phyloP scores from a whole-genome alignment of 2,329 filamentous ascomycete genomes.

The Chrysoporthe deuterocubensis region DNA sequence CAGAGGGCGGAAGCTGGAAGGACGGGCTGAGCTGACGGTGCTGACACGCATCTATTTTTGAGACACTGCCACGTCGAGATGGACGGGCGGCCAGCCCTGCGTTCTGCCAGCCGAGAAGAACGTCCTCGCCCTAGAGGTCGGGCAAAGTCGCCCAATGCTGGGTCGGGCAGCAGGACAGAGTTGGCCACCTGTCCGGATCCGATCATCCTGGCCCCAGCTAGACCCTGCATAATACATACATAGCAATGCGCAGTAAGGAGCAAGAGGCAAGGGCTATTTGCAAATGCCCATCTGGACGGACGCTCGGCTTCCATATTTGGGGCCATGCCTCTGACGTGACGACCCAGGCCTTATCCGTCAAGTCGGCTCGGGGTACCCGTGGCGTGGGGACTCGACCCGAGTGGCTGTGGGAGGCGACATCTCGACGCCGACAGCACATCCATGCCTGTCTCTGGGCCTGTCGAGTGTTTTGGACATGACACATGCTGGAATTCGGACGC shows the following conservation, averaged over 20 bases:
- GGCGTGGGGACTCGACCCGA: conserved; percentile 31
- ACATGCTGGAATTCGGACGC: background rate
- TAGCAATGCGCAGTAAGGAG: too few relatives aligned
- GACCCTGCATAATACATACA: too few relatives aligned
- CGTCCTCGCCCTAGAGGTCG: too few relatives aligned
- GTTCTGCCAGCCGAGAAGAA: background rate
- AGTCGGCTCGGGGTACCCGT: conserved; percentile 31
- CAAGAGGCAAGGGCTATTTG: background rate
- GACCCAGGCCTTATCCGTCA: background rate
- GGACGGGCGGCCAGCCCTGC: background rate
- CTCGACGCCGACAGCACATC: conserved; percentile 11
- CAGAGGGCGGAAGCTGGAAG: background rate
- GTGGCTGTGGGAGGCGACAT: conserved; percentile 28
- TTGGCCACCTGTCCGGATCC: too few relatives aligned
- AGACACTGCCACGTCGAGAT: background rate
- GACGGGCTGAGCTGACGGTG: conserved; percentile 10
- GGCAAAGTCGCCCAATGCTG: too few relatives aligned
- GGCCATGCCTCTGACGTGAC: conserved; percentile 1
- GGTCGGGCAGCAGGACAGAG: too few relatives aligned
- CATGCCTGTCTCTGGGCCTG: conserved; percentile 9
- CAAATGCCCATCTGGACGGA: background rate
- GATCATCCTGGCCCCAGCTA: too few relatives aligned
- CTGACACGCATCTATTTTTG: conserved; percentile 18
- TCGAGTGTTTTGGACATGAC: conserved; percentile 22
- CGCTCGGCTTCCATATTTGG: conserved; percentile 7